Base-by-base conservation (phyloP, 805 yeast species). In the Cyberlindnera mrakii region DNA sequence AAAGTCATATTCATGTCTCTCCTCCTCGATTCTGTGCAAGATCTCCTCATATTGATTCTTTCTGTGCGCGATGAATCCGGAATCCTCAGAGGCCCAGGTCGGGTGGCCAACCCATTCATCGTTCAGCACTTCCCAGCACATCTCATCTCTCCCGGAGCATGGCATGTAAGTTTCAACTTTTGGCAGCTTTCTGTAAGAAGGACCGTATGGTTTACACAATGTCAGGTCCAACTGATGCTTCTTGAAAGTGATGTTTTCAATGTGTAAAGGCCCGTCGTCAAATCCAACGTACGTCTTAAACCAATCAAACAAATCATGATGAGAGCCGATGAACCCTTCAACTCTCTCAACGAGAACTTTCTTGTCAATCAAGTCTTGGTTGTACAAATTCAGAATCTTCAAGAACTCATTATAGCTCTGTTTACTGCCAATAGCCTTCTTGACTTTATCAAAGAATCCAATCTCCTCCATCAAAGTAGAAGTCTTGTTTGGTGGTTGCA, bases 61-160 rank as follows among this genome's bases (percentile, higher is more conserved):
- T 51, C 98, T 79, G 63, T 93, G 99, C n/a, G 99, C 96, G 60
- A 93, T 90, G 57, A 91, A 93, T 0, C 99, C 99, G 11, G 96
- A 86, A 63, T 93, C 99, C 63, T 93, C 99, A 0, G 98, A 91
- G 4, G 98, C 99, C 99, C 99, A 93, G n/a, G 96, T 95, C 18
- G 99, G 99, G 65, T 93, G 98, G 6, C 97, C 96, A 30, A 93
- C 98, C 97, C 98, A 93, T 65, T 91, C 98, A 63, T 93, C 99
- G 64, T 93, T 93, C 54, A 93, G 74, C 14, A 93, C 96, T 59
- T 91, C 97, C 97, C 97, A 91, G 62, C 99, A 93, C 90, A 93
- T 85, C 55, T 91, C 98, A 65, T 93, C 99, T 56, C 99, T 80
- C 15, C 99, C 99, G 9, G 96, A 85, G 56, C 98, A 91, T 18